Percentiles rank a stretch among this genome's conserved stretches.
Conservation (phyloP, 345 rosid species). For the Theobroma cacao region DNA sequence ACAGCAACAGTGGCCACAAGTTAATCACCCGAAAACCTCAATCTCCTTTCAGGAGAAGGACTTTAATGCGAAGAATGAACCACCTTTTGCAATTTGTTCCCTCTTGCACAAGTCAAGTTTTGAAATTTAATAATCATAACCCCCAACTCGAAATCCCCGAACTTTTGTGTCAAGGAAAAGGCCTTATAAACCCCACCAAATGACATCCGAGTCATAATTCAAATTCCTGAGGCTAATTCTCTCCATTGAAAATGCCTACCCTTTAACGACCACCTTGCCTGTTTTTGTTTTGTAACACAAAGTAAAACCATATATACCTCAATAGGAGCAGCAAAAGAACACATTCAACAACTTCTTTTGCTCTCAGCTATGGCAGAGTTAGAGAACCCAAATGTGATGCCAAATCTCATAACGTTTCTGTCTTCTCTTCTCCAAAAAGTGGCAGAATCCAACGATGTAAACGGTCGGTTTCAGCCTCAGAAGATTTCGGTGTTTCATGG, state of each 20-base stretch:
- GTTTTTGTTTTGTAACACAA: constrained; percentile 7
- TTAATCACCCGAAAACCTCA: constrained; percentile 11
- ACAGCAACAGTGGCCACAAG: constrained; percentile 5
- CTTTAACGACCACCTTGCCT: constrained; percentile 38
- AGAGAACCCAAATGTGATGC: constrained; percentile 62
- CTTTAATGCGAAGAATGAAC: constrained; percentile 13
- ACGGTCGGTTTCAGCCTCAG: constrained; percentile 36
- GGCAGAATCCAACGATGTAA: constrained; percentile 66
- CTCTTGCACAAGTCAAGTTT: constrained; percentile 33
- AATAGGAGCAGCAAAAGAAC: neutral
- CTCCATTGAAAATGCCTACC: constrained; percentile 22
- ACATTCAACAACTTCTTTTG: neutral
- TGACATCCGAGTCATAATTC: constrained; percentile 19
- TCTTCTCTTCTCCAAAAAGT: constrained; percentile 70
- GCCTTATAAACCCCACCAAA: neutral
- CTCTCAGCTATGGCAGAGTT: constrained; percentile 55
- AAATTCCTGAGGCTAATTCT: constrained; percentile 9
- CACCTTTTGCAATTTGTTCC: constrained; percentile 28
- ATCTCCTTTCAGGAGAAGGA: constrained; percentile 9
- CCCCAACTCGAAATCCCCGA: constrained; percentile 22
- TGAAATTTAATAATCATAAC: constrained; percentile 30
- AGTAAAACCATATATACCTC: constrained; percentile 6
- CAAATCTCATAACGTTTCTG: constrained; percentile 61
- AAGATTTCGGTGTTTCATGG: constrained; percentile 79
- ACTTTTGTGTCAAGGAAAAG: constrained; percentile 2